These are phyloP conservation scores for Parasitella parasitica DNA, from an alignment of 371 early-diverging fungal species.

Conservation along the genomic window DNA sequence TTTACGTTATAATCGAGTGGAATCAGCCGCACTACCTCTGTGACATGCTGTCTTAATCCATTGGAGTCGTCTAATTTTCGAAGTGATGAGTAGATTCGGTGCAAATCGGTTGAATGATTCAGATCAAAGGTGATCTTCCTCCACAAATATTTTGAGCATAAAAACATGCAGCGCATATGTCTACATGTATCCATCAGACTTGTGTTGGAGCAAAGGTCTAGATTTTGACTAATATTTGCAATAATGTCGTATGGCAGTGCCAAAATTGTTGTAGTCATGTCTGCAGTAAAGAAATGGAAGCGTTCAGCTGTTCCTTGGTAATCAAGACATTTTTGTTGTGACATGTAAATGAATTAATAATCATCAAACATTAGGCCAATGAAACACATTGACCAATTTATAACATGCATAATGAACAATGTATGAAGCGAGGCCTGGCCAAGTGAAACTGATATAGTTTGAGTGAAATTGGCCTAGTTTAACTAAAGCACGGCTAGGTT, in stretches of 20 bases:
- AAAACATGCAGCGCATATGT: slow-evolving; percentile 28
- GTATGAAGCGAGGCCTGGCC: no score
- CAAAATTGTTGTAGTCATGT: background rate
- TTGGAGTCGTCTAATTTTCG: slow-evolving; percentile 42
- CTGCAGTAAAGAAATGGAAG: background rate
- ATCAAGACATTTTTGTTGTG: no score
- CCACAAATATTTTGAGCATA: slow-evolving; percentile 36
- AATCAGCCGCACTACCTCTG: slow-evolving; percentile 24
- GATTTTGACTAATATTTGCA: slow-evolving; percentile 18
- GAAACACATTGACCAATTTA: no score
- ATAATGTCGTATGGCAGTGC: slow-evolving; percentile 28
- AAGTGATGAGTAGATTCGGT: slow-evolving; percentile 38
- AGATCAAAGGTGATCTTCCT: slow-evolving; percentile 34
- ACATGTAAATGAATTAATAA: no score
- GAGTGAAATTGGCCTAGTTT: no score
- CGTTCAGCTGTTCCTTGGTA: no score
- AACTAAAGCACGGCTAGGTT: no score
- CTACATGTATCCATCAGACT: slow-evolving; percentile 42
- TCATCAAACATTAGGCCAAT: no score
- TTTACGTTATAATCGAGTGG: background rate
- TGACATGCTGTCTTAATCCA: slow-evolving; percentile 25
- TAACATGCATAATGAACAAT: no score
- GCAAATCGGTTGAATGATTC: slow-evolving; percentile 17
- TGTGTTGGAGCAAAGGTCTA: slow-evolving; percentile 39
- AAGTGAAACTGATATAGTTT: no score